phyloP scores from a whole-genome alignment of 2,329 filamentous ascomycete genomes.

The Ophiostoma ulmi region DNA sequence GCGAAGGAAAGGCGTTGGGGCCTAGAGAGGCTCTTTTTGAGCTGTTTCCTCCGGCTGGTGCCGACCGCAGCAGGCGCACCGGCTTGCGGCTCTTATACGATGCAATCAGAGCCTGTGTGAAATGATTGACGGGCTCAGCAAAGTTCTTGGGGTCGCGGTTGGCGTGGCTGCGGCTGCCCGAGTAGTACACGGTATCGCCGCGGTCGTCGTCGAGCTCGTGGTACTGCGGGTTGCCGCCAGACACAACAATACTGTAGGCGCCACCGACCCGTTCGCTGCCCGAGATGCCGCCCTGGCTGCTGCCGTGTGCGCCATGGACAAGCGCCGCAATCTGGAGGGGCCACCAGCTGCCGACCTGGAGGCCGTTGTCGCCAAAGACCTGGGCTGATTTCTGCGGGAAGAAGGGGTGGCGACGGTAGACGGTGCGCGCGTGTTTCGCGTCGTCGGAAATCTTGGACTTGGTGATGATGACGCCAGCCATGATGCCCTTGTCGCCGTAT shows the following conservation, averaged over 20 bases:
- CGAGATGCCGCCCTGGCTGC: slow-evolving; percentile 46
- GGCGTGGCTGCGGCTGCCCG: slow-evolving; percentile 29
- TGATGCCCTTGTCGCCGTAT: neutral
- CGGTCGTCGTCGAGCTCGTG: slow-evolving; percentile 29
- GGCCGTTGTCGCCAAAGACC: slow-evolving; percentile 34
- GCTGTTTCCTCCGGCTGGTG: slow-evolving; percentile 17
- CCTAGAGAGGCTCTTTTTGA: neutral
- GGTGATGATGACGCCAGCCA: neutral
- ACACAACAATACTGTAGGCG: slow-evolving; percentile 51
- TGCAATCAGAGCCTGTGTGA: slow-evolving; percentile 28
- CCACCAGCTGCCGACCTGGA: slow-evolving; percentile 46
- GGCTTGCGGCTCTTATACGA: slow-evolving; percentile 25
- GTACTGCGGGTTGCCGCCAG: slow-evolving; percentile 28
- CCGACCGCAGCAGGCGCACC: slow-evolving; percentile 34
- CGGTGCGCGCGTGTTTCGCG: neutral
- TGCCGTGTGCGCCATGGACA: slow-evolving; percentile 51
- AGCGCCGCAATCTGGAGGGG: slow-evolving; percentile 47
- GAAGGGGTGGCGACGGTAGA: slow-evolving; percentile 28
- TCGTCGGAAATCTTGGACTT: neutral
- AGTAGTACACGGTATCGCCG: slow-evolving; percentile 31
- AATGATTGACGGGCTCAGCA: slow-evolving; percentile 13
- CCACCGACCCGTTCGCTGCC: slow-evolving; percentile 41
- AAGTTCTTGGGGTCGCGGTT: slow-evolving; percentile 24
- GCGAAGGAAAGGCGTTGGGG: neutral
- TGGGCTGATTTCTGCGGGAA: slow-evolving; percentile 26